Base-by-base conservation (phyloP, 768 basidiomycete genomes). In the Amanita rimosa region DNA sequence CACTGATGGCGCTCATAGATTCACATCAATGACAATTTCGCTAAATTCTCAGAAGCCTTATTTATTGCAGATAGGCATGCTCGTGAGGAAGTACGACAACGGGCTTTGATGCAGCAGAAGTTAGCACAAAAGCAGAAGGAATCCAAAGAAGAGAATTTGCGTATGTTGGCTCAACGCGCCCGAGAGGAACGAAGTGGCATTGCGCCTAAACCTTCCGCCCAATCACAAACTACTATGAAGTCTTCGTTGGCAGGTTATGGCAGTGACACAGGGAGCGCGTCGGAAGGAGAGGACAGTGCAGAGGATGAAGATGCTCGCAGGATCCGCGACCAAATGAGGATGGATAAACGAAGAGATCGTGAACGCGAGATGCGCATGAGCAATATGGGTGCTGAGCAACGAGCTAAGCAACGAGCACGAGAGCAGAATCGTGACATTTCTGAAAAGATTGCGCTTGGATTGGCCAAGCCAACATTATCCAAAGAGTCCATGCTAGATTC, bases 361-460 rank as follows among this genome's bases (percentile, higher is more conserved):
- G 94, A 98, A 69, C 81, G 94, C 34, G 95, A 99, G 67, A 80
- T 99, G 88, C 75, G 96, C 52, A 95, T 98, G 93, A 92, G 77
- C 66, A 96, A 98, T 60, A 99, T 99, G 96, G 96, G 96, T 21
- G 78, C 85, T 24, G 96, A 98, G 66, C 90, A 93, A 60, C 77
- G 96, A 13, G 93, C 96, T 34, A 97, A 96, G 71, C 82, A 89
- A 76, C 72, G 98, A 52, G 93, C 95, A 17, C 81, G 88, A 48
- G 91, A 97, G 56, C 93, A 96, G 67, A 95, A 98, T 63, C 90
- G 96, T 59, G 96, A 98, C 64, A 98, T 99, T 41, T 99, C 96
- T 2, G 96, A 99, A 68, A 98, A 99, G 74, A 83, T 99, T 46
- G 96, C 96, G 3, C 80, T 99, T 27, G 96, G 96, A 34, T 79